A percentile compares a stretch with the other conserved stretches of the same genome.
Evolutionary conservation across 768 basidiomycete genomes (phyloP).

Genomic region (Pulveroboletus sp.): DNA sequence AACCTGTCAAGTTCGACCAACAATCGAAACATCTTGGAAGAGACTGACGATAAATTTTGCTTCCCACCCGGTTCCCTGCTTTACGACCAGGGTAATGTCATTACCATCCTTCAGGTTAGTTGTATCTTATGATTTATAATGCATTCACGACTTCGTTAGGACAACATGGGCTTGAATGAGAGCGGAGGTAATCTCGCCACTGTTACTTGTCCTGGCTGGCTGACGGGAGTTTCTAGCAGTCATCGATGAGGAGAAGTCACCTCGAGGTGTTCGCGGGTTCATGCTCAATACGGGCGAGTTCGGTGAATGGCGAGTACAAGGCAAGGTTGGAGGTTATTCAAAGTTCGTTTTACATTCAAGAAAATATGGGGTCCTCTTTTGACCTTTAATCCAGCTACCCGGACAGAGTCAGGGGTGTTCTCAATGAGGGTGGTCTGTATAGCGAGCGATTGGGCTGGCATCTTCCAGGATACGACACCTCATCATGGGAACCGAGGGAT

Average conservation of each 20-base stretch:
- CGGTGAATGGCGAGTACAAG: constrained; percentile 65
- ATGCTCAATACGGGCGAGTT: constrained; percentile 59
- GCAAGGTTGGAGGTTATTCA: constrained; percentile 68
- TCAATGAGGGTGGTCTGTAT: constrained; percentile 70
- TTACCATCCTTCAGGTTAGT: constrained; percentile 69
- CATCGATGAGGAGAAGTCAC: constrained; percentile 58
- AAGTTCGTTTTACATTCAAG: constrained; percentile 36
- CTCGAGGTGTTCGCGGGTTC: constrained; percentile 77
- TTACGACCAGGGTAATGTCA: constrained; percentile 59
- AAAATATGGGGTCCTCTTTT: background rate
- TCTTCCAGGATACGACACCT: constrained; percentile 63
- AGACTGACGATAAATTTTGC: constrained; percentile 61
- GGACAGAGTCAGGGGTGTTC: constrained; percentile 64
- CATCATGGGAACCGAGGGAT: constrained; percentile 53
- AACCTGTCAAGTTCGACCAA: constrained; percentile 49
- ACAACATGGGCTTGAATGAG: constrained; percentile 78
- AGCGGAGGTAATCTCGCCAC: constrained; percentile 39
- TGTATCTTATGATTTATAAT: background rate
- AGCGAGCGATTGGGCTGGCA: constrained; percentile 75
- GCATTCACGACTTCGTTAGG: constrained; percentile 36
- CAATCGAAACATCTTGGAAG: constrained; percentile 53
- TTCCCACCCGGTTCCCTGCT: constrained; percentile 56
- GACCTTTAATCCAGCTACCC: constrained; percentile 48
- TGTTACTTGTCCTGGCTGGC: background rate
- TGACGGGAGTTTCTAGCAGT: constrained; percentile 23